Percentiles rank a stretch among this genome's conserved stretches.
phyloP scores from a whole-genome alignment of 306 rosid genomes.

The Begonia fuchsioides region DNA sequence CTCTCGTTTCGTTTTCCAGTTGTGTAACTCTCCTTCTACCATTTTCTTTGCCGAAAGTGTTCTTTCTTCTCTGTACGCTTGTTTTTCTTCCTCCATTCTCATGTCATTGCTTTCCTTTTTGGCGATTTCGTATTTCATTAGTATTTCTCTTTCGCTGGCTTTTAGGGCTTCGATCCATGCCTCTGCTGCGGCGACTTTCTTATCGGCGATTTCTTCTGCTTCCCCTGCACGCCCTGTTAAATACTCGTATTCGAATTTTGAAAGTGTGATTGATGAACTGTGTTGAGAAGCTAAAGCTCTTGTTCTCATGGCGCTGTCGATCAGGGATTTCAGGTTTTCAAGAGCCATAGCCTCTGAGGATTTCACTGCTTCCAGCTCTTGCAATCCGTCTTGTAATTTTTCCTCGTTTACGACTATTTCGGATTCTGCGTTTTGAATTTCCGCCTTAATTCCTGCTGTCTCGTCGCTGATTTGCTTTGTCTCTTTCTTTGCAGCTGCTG shows the following conservation, averaged over 20 bases:
- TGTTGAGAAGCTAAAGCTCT: conserved; percentile 39
- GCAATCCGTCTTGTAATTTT: conserved; percentile 40
- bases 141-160: conserved; percentile 76
- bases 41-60: conserved; percentile 21
- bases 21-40: conserved; percentile 28
- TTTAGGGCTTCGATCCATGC: conserved; percentile 86
- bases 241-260: conserved; percentile 70
- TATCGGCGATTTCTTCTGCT: conserved; percentile 71
- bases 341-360: conserved; percentile 46
- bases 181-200: conserved; percentile 66
- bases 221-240: conserved; percentile 50
- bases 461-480: conserved; percentile 32
- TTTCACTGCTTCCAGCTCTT: conserved; percentile 54
- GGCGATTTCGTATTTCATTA: conserved; percentile 33
- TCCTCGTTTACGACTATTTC: conserved; percentile 48
- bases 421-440: conserved; percentile 34
- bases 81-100: conserved; percentile 28
- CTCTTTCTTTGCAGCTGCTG: conserved; percentile 38
- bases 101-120: conserved; percentile 42
- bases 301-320: conserved; percentile 37
- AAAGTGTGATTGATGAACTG: conserved; percentile 50
- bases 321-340: conserved; percentile 40
- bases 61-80: conserved; percentile 19
- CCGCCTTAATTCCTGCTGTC: conserved; percentile 24
- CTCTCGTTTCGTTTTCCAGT: conserved; percentile 30